Conservation (phyloP, 805 yeast genomes). For the Saturnispora gosingensis region DNA sequence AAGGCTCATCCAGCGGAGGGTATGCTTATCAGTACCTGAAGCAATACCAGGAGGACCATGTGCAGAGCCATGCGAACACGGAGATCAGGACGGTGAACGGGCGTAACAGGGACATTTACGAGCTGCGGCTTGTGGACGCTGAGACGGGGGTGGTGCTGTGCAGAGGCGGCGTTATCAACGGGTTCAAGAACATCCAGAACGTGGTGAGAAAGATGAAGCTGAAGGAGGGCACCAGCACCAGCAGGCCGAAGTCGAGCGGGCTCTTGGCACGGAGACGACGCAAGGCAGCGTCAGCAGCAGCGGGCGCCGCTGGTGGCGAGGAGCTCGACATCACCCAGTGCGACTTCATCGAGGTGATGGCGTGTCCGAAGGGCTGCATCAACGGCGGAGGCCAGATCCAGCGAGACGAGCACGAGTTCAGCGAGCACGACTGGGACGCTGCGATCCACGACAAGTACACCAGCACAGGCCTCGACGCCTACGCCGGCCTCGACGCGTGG, state of each 20-base stretch:
- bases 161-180: constrained; percentile 68
- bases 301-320: constrained; percentile 14
- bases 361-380: constrained; percentile 96
- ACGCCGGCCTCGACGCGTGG: constrained; percentile 1
- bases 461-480: constrained; percentile 21
- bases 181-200: constrained; percentile 91
- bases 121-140: constrained; percentile 43
- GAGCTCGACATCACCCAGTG: constrained; percentile 51
- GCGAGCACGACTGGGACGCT: constrained; percentile 36
- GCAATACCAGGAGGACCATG: constrained; percentile 10
- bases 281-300: constrained; percentile 24
- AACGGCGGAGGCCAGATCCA: constrained; percentile 93
- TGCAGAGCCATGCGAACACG: constrained; percentile 7
- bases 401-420: constrained; percentile 28
- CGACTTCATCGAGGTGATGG: constrained; percentile 91
- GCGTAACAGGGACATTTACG: constrained; percentile 68
- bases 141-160: constrained; percentile 30
- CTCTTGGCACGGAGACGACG: constrained; percentile 37
- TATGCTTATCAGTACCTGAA: constrained; percentile 63
- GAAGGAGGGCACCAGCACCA: not conserved
- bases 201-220: constrained; percentile 72
- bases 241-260: constrained; percentile 8
- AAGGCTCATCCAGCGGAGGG: constrained; percentile 86
- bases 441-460: constrained; percentile 30
- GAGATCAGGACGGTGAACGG: constrained; percentile 43